Evolutionary conservation across 2,329 filamentous ascomycete genomes (phyloP), one percentile per base, ranked within the genome.

Genomic region (Pseudocercospora pini-densiflorae): DNA sequence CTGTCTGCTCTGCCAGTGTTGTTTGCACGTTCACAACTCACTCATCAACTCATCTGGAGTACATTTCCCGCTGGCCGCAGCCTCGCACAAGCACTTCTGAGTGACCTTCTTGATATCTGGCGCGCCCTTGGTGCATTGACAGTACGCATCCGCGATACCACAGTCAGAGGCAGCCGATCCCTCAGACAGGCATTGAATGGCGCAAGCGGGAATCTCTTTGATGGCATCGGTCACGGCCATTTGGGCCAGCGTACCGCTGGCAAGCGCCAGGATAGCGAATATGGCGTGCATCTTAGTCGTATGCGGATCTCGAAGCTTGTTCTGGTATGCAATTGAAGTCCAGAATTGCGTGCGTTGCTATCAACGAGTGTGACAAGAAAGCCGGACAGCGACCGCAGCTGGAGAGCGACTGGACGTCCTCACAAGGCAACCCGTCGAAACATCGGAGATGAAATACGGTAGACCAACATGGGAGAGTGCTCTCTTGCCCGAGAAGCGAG

Each of bases 31-130:
- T 43, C n/a, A 19, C 40, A n/a, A 55, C 51, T 55, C 27, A 55
- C 51, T 55, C 23, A 55, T 55, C 51, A 55, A 55, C 7, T 55
- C 51, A 27, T 55, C 51, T 3, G 51, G 14, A n/a, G 51, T 55
- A 55, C 51, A 55, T 14, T 55, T 55, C 27, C 51, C 51, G 27
- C 51, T 55, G 23, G 51, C 51, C 23, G 51, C 51, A 27, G 51
- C 51, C 21, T 55, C 51, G 16, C 51, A 55, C 21, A 55, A 31
- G 24, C 51, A 55, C 24, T 55, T 55, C 51, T 55, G 51, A 14
- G 51, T 55, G 24, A 55, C 10, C 14, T 31, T 33, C 51, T 55
- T 33, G 51, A 55, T 55, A 10, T 27, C 21, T n/a, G 51, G 3
- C 10, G 51, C 51, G 16, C 51, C 51, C 16, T 5, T 55, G 23